A percentile compares a stretch with the other conserved stretches of the same genome.
These are phyloP conservation scores for Aspergillus udagawae DNA, from an alignment of 2,329 filamentous ascomycete species.

Conservation along the genomic window DNA sequence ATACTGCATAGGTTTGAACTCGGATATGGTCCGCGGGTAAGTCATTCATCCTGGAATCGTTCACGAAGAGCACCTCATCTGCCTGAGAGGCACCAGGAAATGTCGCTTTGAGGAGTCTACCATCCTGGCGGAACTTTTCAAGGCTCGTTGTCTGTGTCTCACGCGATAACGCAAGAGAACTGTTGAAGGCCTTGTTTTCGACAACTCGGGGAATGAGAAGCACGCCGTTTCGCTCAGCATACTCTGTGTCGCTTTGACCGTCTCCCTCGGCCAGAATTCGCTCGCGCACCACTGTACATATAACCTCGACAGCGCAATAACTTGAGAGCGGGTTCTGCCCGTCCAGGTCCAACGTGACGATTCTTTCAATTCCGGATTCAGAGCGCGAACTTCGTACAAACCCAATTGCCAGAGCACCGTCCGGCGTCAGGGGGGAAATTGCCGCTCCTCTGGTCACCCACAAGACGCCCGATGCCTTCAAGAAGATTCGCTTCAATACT, in stretches of 20 bases:
- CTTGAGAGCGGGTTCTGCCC: constrained; percentile 3
- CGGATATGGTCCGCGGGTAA: constrained; percentile 23
- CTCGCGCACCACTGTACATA: constrained; percentile 8
- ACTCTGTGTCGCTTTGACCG: constrained; percentile 20
- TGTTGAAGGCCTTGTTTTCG: constrained; percentile 8
- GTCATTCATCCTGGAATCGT: constrained; percentile 1
- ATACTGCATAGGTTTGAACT: constrained; percentile 29
- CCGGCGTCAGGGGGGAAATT: constrained; percentile 9
- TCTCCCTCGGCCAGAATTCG: constrained; percentile 4
- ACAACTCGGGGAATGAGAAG: constrained; percentile 23
- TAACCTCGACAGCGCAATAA: constrained; percentile 3
- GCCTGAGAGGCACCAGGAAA: neutral
- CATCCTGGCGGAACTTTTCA: constrained; percentile 11
- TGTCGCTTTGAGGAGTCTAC: constrained; percentile 7
- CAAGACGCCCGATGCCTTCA: constrained; percentile 13
- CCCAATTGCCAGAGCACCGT: constrained; percentile 15
- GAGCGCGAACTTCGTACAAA: constrained; percentile 25
- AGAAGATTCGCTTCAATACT: constrained; percentile 16
- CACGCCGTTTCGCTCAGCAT: constrained; percentile 16
- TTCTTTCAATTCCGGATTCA: constrained; percentile 18
- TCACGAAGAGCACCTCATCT: constrained; percentile 6
- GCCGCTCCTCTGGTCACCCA: constrained; percentile 22
- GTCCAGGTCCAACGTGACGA: constrained; percentile 23
- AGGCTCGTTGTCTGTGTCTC: neutral
- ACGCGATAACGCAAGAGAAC: neutral